Percentiles rank a stretch among this genome's conserved stretches.
Evolutionary conservation across 1,284 basidiomycete genomes (phyloP).

Genomic region (Moesziomyces globuligerus): DNA sequence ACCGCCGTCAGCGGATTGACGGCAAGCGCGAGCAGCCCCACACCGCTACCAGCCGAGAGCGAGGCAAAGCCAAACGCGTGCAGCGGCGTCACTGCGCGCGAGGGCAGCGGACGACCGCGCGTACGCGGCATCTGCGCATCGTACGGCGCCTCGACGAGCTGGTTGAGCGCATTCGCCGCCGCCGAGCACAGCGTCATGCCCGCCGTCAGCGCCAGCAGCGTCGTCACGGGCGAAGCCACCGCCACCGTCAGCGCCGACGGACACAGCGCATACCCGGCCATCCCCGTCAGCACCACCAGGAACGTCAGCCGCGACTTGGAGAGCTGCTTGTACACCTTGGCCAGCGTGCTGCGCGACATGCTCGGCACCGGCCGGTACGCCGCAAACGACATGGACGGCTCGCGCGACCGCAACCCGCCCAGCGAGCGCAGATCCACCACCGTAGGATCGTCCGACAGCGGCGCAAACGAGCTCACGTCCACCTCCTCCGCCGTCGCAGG

Average conservation of each 20-base stretch:
- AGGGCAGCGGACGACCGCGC: constrained; percentile 86
- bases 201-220: constrained; percentile 82
- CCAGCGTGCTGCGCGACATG: constrained; percentile 23
- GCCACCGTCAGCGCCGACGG: constrained; percentile 52
- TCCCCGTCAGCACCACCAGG: constrained; percentile 89
- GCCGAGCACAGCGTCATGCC: constrained; percentile 92
- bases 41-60: constrained; percentile 80
- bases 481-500: constrained; percentile 1
- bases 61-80: constrained; percentile 86
- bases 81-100: constrained; percentile 80
- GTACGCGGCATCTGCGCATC: constrained; percentile 98
- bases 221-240: constrained; percentile 50
- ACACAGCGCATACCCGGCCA: constrained; percentile 92
- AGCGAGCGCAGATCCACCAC: constrained; percentile 39
- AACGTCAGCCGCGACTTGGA: constrained; percentile 87
- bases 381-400: constrained; percentile 23
- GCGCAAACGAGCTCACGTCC: constrained; percentile 32
- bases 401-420: constrained; percentile 23
- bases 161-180: constrained; percentile 93
- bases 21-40: constrained; percentile 81
- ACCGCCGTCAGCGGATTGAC: constrained; percentile 88
- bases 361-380: constrained; percentile 49
- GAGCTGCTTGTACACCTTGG: constrained; percentile 77
- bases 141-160: constrained; percentile 91
- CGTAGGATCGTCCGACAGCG: constrained; percentile 50